These are phyloP conservation scores for Pachyrhizus erosus DNA, from an alignment of 306 rosid genomes.

Conservation along the genomic window DNA sequence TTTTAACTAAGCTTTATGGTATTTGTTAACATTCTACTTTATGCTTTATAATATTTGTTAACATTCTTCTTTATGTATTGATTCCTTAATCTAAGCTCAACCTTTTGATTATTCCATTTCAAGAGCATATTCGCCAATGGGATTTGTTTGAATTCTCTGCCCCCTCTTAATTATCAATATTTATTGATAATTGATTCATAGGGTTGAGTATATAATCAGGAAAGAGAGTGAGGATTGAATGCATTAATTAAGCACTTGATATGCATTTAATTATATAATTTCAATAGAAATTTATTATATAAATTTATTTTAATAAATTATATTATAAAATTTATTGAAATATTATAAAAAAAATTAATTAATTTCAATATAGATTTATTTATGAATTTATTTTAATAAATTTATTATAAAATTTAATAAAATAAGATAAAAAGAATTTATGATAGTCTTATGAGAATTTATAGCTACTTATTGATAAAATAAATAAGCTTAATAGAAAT, in stretches of 20 bases:
- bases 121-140: neutral
- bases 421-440: neutral
- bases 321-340: neutral
- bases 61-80: neutral
- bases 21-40: neutral
- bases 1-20: neutral
- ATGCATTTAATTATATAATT: neutral
- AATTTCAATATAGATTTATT: too few relatives aligned
- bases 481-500: neutral
- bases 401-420: neutral
- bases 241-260: neutral
- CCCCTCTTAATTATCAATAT: neutral
- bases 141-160: neutral
- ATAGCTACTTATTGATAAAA: neutral
- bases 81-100: neutral
- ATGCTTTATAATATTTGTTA: neutral
- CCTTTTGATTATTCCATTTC: neutral
- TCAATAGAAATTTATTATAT: neutral
- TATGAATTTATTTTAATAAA: too few relatives aligned
- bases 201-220: neutral
- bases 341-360: neutral
- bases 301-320: neutral
- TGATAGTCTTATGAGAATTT: neutral
- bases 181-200: neutral
- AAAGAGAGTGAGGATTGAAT: neutral